Evolutionary conservation across 2,329 filamentous ascomycete genomes (phyloP), one percentile per base, ranked within the genome.

Genomic region (Alternaria incomplexa): DNA sequence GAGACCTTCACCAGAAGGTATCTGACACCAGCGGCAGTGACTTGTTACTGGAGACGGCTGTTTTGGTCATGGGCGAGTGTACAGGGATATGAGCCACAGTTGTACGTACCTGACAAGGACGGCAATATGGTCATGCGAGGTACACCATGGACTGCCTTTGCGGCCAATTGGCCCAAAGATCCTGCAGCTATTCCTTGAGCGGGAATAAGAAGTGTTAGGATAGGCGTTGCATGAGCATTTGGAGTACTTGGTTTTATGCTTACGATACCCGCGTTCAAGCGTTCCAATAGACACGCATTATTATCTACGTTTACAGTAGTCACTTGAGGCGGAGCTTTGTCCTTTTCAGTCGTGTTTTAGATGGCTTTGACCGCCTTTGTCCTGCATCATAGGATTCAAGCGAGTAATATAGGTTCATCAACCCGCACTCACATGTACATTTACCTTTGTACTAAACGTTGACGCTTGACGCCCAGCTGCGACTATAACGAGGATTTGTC

Each of bases 81-180:
- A 13, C 75, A 77, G 44, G 75, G 73, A 26, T 77, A 72, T 55
- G 69, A 74, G 53, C 74, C 74, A 12, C 45, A 69, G 43, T 63
- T 77, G n/a, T 77, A 77, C 56, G 56, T 48, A 2, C 57, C 62
- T 23, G 73, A 75, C 53, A 58, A 66, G 46, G 48, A 71, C 17
- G 72, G 72, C 46, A 70, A 76, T 13, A 67, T 68, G 65, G 65
- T 69, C 7, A 77, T 76, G 72, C 70, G 74, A 26, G 75, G 64
- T 10, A 77, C 74, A 40, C 75, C 75, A 12, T 77, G 74, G 74
- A 77, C 75, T 10, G 75, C 75, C 8, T 77, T 77, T 55, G 74
- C 75, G 23, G 74, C 75, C 46, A 77, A 77, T 47, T 77, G 75
- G 75, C 75, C 75, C 0, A 69, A 71, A 43, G 69, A 77, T 50